These are phyloP conservation scores for Aspergillus carlsbadensis DNA, from an alignment of 495 filamentous ascomycete genomes.

Conservation along the genomic window DNA sequence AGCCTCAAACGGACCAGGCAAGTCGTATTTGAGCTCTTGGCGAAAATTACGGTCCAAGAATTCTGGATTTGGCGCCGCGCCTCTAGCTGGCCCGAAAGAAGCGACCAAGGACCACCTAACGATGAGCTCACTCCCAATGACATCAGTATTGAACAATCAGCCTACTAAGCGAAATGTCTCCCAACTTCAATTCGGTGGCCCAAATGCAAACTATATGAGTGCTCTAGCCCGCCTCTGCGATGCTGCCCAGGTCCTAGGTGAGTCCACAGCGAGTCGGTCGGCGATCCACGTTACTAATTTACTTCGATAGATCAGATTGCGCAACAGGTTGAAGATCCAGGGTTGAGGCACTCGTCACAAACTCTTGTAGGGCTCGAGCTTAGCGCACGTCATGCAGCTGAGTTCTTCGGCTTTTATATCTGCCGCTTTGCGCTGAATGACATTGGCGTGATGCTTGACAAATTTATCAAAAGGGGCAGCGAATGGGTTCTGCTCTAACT, in stretches of 20 bases:
- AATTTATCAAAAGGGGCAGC: slow-evolving; percentile 92
- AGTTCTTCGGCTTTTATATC: slow-evolving; percentile 96
- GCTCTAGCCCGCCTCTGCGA: slow-evolving; percentile 91
- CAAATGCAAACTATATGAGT: slow-evolving; percentile 86
- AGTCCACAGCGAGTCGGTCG: slow-evolving; percentile 42
- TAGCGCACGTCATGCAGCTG: slow-evolving; percentile 87
- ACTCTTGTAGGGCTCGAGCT: slow-evolving; percentile 94
- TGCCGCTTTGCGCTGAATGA: slow-evolving; percentile 91
- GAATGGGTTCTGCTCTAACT: slow-evolving; percentile 79
- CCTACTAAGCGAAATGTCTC: slow-evolving; percentile 65
- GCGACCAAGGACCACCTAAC: slow-evolving; percentile 58
- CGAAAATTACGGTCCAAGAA: slow-evolving; percentile 86
- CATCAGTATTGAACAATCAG: slow-evolving; percentile 56
- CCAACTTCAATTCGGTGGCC: slow-evolving; percentile 71
- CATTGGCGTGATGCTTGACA: slow-evolving; percentile 84
- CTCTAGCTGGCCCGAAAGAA: slow-evolving; percentile 39
- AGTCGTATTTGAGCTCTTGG: slow-evolving; percentile 72
- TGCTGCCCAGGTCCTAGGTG: slow-evolving; percentile 90
- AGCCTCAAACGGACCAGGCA: slow-evolving; percentile 59
- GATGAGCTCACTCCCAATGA: slow-evolving; percentile 82
- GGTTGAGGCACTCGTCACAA: slow-evolving; percentile 74
- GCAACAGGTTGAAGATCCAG: slow-evolving; percentile 91
- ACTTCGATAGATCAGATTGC: slow-evolving; percentile 79
- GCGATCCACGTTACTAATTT: background rate
- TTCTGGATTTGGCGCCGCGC: slow-evolving; percentile 54